Evolutionary conservation across 1,284 basidiomycete species (phyloP), one percentile per base, ranked within the genome.

Genomic region (Gymnopus androsaceus): DNA sequence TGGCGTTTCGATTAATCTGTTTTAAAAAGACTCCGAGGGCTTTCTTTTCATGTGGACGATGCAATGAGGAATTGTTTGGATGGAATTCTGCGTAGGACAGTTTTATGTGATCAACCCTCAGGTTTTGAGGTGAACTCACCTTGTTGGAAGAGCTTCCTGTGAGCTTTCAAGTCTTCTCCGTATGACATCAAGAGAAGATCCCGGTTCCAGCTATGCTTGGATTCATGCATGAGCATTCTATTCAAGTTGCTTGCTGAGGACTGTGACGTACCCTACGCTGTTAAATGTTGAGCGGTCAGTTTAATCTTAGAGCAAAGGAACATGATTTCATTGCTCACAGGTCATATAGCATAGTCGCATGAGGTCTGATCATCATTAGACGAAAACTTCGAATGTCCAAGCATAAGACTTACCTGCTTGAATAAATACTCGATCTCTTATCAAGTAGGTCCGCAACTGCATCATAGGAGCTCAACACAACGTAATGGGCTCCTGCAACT

Each of bases 91-190:
- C 36, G 75, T 9, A 2, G 12, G 69, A 15, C 69, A 60, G 2
- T 69, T 64, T 1, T 58, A 51, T 48, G 72, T 74, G 36, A 61
- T 61, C 2, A 59, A 54, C 31, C 60, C 50, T 0, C 63, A 63
- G 4, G 63, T 58, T 4, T 63, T 61, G 21, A 66, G 63, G 7
- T 14, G n/a, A 50, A 21, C 48, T 3, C 15, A 42, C 63, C 61
- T 50, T 72, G 67, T 25, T 76, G 72, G 30, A 74, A 71, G 27
- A 75, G 59, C 41, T 65, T 67, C 27, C 76, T 64, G 27, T 73
- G 70, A 2, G 64, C 57, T 19, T 73, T 71, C 78, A 79, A 82
- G 46, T 58, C 59, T 4, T 73, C 66, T 2, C 71, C 70, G 54
- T 81, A 79, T 19, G 66, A 64, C 57, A 75, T 60, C 12, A 78